Evolutionary conservation across 2,329 filamentous ascomycete genomes (phyloP), one percentile per base, ranked within the genome.

Genomic region (Volutella citrinella): DNA sequence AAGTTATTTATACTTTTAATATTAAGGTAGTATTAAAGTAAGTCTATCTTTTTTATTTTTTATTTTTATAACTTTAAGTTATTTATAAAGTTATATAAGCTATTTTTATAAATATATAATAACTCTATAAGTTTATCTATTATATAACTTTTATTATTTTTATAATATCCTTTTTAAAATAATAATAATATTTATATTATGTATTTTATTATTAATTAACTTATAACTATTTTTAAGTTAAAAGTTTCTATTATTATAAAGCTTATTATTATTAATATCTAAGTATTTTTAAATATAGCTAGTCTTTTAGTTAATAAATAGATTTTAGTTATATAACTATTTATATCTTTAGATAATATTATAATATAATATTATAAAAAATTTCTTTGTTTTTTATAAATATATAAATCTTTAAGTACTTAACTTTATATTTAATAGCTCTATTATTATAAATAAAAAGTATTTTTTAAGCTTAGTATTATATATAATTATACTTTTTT

Each of bases 21-120:
- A n/a, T n/a, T n/a, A n/a, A n/a, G n/a, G n/a, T n/a, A n/a, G n/a
- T n/a, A n/a, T n/a, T n/a, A n/a, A n/a, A 27, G 23, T 23, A 39
- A 7, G 28, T n/a, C 18, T 31, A 24, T 38, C 20, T 37, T 14
- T 19, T 36, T 25, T 27, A 33, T n/a, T n/a, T n/a, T n/a, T n/a
- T n/a, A n/a, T n/a, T n/a, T n/a, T n/a, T n/a, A n/a, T n/a, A n/a
- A n/a, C n/a, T n/a, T n/a, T n/a, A n/a, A n/a, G n/a, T n/a, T n/a
- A n/a, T n/a, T n/a, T n/a, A n/a, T n/a, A n/a, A n/a, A n/a, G n/a
- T n/a, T n/a, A n/a, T n/a, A n/a, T n/a, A n/a, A n/a, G n/a, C n/a
- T n/a, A n/a, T n/a, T 43, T 33, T 19, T 31, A 27, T 39, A 46
- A 34, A 39, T 27, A 5, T 24, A 27, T 13, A 41, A 42, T 35